phyloP scores from a whole-genome alignment of 176 grass and related monocot species.

The Musa acuminata region DNA sequence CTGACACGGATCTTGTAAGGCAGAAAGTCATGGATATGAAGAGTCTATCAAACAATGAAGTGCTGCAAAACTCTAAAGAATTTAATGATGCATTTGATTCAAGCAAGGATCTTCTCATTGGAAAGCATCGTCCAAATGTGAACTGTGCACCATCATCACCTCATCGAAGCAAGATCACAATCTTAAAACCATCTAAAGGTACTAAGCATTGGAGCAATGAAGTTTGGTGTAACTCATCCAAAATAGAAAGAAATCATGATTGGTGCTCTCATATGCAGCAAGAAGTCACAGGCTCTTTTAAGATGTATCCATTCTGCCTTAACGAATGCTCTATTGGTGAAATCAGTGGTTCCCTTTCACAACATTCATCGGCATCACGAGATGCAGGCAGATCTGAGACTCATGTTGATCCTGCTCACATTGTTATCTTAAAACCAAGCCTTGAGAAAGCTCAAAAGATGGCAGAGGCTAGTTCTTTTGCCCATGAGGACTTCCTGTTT shows the following conservation, averaged over 20 bases:
- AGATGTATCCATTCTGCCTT: conserved; percentile 2
- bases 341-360: conserved; percentile 14
- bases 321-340: conserved; percentile 8
- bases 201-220: conserved; percentile 13
- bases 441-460: conserved; percentile 26
- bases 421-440: conserved; percentile 58
- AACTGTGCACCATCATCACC: conserved; percentile 8
- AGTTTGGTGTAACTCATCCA: not conserved
- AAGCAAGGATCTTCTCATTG: conserved; percentile 54
- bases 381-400: conserved; percentile 12
- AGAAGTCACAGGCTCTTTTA: not conserved
- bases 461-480: conserved; percentile 17
- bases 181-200: conserved; percentile 15
- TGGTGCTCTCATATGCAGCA: not conserved
- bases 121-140: conserved; percentile 34
- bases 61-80: conserved; percentile 36
- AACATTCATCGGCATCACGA: conserved; percentile 16
- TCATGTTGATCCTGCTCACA: conserved; percentile 25
- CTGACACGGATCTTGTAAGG: conserved; percentile 37
- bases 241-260: not conserved
- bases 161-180: conserved; percentile 7
- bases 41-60: conserved; percentile 38
- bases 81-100: conserved; percentile 49
- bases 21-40: conserved; percentile 57
- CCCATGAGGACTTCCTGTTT: conserved; percentile 22